Base-by-base conservation (phyloP, 345 rosid genomes). In the Aquilaria sinensis region DNA sequence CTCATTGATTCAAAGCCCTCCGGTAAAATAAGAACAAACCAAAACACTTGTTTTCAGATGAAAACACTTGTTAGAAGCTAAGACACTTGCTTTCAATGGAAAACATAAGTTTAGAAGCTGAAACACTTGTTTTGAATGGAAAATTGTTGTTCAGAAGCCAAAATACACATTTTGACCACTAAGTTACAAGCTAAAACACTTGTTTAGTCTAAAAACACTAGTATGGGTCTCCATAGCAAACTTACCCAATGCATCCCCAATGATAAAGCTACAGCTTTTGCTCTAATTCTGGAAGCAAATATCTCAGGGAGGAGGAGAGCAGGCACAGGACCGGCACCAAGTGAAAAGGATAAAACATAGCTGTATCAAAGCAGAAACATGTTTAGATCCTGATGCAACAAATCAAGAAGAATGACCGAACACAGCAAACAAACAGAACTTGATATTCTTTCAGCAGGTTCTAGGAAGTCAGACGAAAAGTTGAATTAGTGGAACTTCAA, bases 321-420 rank as follows among this genome's bases (percentile, higher is more conserved):
- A n/a, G 97, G 97, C 51, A 95, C 99, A 12, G 96, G 99, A 66
- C 97, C 99, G 29, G 99, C 97, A 65, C 99, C 99, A 64, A 91
- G 97, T 47, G 99, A 90, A 80, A 94, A 94, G 9, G 96, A 94
- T 70, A 94, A 66, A 29, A 91, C 99, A 69, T 90, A 94, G 74
- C 99, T 94, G 85, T 6, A 31, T 62, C 57, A 62, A 67, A 60
- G 67, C 32, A 56, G 63, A 66, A 62, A 34, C 31, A 51, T 41
- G 47, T 6, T 67, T 41, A 71, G 62, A 60, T 70, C 52, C 51
- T 30, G 53, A 29, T 10, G 58, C 50, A 53, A 53, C 31, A 29
- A 29, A 45, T 15, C 33, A 57, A 34, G 34, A 3, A 6, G 51
- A 54, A 50, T 56, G 2, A 4, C 33, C 30, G 29, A 15, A 8